Conservation (phyloP, 2,329 filamentous ascomycete species). For the Clonostachys solani region DNA sequence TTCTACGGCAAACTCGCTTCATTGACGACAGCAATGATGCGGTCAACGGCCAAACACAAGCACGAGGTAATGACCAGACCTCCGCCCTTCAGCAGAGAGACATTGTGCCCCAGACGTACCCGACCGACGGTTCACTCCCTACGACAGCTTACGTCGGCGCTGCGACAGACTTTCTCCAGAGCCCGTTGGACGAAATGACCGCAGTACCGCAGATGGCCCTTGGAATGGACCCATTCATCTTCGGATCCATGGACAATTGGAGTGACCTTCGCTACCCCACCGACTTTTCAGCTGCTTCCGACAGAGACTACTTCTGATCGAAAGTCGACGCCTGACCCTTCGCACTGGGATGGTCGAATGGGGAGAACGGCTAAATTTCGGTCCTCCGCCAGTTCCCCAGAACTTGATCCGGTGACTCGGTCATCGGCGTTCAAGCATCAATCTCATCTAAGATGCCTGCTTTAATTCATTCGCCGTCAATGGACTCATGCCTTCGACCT, state of each 20-base stretch:
- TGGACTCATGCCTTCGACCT: too few relatives aligned
- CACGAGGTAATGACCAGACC: too few relatives aligned
- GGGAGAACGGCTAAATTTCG: not conserved
- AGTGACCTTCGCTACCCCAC: not conserved
- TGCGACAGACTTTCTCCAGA: too few relatives aligned
- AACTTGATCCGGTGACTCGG: too few relatives aligned
- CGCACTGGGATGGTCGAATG: not conserved
- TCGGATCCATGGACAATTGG: not conserved
- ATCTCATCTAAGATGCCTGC: too few relatives aligned
- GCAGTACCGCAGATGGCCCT: not conserved
- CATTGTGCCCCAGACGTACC: too few relatives aligned
- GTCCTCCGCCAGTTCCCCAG: too few relatives aligned
- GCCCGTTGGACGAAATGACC: not conserved
- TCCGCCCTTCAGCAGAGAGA: too few relatives aligned
- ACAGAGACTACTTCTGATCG: not conserved
- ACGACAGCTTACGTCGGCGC: too few relatives aligned
- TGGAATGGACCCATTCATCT: not conserved
- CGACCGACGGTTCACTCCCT: too few relatives aligned
- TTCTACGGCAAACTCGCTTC: conserved; percentile 31
- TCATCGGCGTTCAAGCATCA: too few relatives aligned
- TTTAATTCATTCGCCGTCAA: too few relatives aligned
- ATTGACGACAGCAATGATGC: conserved; percentile 29
- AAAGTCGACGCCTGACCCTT: not conserved
- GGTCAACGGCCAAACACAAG: not conserved
- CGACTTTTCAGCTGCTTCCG: not conserved